Percentiles rank a stretch among this genome's conserved stretches.
Conservation (phyloP, 129 eudicot species). For the Scalesia atractyloides region DNA sequence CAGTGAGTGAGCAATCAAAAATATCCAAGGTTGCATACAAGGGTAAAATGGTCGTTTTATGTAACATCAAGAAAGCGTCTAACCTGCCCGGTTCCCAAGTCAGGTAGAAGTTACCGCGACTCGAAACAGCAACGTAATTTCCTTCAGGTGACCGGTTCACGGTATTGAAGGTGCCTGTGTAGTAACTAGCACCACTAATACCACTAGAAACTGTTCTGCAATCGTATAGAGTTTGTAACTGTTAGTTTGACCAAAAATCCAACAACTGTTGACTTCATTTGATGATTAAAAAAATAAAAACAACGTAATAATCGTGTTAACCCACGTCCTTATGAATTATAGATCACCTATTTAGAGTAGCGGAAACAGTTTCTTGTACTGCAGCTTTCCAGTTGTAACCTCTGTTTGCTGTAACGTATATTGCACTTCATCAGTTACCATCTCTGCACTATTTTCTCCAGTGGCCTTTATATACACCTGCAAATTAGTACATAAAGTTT, state of each 20-base stretch:
- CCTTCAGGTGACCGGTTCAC: slow-evolving; percentile 99
- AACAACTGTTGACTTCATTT: not conserved
- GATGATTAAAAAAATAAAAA: not conserved
- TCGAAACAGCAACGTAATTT: slow-evolving; percentile 96
- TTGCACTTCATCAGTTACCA: slow-evolving; percentile 99
- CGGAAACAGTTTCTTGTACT: slow-evolving; percentile 98
- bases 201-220: slow-evolving; percentile 99
- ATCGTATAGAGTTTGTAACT: slow-evolving; percentile 26
- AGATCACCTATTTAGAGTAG: slow-evolving; percentile 91
- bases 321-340: not conserved
- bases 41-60: not conserved
- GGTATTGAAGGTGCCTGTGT: slow-evolving; percentile 95
- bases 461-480: slow-evolving; percentile 95
- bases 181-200: slow-evolving; percentile 99
- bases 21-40: not conserved
- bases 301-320: no score
- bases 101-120: slow-evolving; percentile 92
- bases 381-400: slow-evolving; percentile 99
- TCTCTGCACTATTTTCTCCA: slow-evolving; percentile 91
- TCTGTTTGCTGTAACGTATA: slow-evolving; percentile 84
- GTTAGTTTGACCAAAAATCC: slow-evolving; percentile 24
- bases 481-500: slow-evolving; percentile 7
- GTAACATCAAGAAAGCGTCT: slow-evolving; percentile 8
- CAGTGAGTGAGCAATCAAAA: not conserved
- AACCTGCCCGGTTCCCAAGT: slow-evolving; percentile 99